phyloP scores from a whole-genome alignment of 2,329 filamentous ascomycete genomes.

The Bipolaris bicolor region DNA sequence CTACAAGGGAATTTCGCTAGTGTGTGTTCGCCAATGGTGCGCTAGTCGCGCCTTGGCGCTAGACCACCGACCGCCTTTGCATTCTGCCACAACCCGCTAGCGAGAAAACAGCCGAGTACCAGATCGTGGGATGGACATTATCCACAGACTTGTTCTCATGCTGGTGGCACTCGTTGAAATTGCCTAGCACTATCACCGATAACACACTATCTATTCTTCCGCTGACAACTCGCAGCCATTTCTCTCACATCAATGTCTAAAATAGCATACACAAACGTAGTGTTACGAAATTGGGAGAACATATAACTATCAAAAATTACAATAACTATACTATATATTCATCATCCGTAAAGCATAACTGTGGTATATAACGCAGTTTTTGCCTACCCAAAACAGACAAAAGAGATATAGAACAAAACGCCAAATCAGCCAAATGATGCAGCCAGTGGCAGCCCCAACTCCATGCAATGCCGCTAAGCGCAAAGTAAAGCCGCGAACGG shows the following conservation, averaged over 20 bases:
- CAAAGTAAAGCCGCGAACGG: slow-evolving; percentile 19
- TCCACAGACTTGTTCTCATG: too few relatives aligned
- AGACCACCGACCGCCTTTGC: neutral
- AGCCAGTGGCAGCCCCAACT: slow-evolving; percentile 27
- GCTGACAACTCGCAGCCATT: too few relatives aligned
- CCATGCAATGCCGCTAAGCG: slow-evolving; percentile 44
- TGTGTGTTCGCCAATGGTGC: slow-evolving; percentile 26
- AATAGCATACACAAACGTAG: too few relatives aligned
- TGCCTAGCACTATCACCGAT: too few relatives aligned
- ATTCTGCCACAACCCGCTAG: neutral
- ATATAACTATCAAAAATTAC: neutral
- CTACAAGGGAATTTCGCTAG: slow-evolving; percentile 3
- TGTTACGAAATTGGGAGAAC: neutral
- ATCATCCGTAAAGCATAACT: slow-evolving; percentile 18
- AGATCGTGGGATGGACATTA: too few relatives aligned
- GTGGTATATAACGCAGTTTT: slow-evolving; percentile 35
- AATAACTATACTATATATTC: slow-evolving; percentile 8
- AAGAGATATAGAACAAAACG: slow-evolving; percentile 15
- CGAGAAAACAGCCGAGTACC: too few relatives aligned
- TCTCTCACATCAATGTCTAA: too few relatives aligned
- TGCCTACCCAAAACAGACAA: slow-evolving; percentile 13
- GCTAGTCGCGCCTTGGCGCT: slow-evolving; percentile 24
- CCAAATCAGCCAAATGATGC: slow-evolving; percentile 7
- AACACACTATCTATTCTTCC: too few relatives aligned
- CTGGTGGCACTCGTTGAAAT: too few relatives aligned